Conservation (phyloP, 306 rosid genomes). For the Prunus persica region Prunus_persica_NCBIv2 NC_034013.1:4359501-4360000, state of each 20-base stretch:
- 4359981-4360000: neutral
- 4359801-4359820: neutral
- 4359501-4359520: conserved; percentile 99
- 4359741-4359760: neutral
- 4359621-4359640: conserved; percentile 34
- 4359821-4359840: neutral
- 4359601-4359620: conserved; percentile 98
- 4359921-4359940: neutral
- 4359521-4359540: conserved; percentile 93
- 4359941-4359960: neutral
- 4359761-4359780: neutral
- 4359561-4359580: conserved; percentile 96
- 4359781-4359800: neutral
- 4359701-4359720: neutral
- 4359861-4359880: neutral
- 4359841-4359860: neutral
- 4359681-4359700: neutral
- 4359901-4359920: neutral
- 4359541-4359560: conserved; percentile 96
- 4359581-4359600: conserved; percentile 97
- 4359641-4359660: conserved; percentile 1
- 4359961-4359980: neutral
- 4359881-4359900: neutral
- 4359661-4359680: neutral
- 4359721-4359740: neutral